Conservation (phyloP, 257 asterid species). For the Gentiana straminea region DNA sequence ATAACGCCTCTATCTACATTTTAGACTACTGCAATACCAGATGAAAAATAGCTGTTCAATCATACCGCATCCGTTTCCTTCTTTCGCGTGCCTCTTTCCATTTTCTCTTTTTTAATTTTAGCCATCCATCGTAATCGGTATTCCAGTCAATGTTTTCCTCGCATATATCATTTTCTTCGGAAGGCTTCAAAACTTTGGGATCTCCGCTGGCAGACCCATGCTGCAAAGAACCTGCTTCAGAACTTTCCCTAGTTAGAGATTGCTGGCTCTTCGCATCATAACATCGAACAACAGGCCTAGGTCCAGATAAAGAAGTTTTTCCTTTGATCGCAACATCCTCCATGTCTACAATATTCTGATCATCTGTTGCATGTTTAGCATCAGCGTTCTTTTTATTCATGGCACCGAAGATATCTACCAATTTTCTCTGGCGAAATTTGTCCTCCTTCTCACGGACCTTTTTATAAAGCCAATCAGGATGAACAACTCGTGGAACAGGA, state of each 20-base stretch:
- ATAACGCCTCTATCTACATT: background rate
- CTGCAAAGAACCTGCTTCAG: slow-evolving; percentile 18
- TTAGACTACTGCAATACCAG: background rate
- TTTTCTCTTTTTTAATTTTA: slow-evolving; percentile 83
- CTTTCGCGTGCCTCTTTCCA: slow-evolving; percentile 76
- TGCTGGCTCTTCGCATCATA: slow-evolving; percentile 33
- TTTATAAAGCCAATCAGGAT: slow-evolving; percentile 99
- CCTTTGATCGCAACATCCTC: slow-evolving; percentile 63
- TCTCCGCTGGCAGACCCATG: slow-evolving; percentile 27
- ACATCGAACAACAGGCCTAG: slow-evolving; percentile 62
- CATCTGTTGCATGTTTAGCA: slow-evolving; percentile 26
- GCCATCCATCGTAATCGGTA: slow-evolving; percentile 90
- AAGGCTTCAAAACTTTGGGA: slow-evolving; percentile 15
- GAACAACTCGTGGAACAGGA: slow-evolving; percentile 99
- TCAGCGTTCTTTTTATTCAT: slow-evolving; percentile 31
- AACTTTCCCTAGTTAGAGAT: slow-evolving; percentile 25
- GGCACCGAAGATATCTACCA: slow-evolving; percentile 72
- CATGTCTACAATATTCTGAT: slow-evolving; percentile 47
- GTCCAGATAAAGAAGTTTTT: slow-evolving; percentile 32
- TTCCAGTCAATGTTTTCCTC: slow-evolving; percentile 52
- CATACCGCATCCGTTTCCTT: slow-evolving; percentile 85
- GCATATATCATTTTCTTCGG: slow-evolving; percentile 24
- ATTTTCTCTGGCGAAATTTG: slow-evolving; percentile 82
- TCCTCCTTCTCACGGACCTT: slow-evolving; percentile 97
- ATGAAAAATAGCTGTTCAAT: background rate